Percentiles rank a stretch among this genome's conserved stretches.
Conservation (phyloP, 1,139 yeast genomes). For the Protomyces arabidopsidicola region DNA sequence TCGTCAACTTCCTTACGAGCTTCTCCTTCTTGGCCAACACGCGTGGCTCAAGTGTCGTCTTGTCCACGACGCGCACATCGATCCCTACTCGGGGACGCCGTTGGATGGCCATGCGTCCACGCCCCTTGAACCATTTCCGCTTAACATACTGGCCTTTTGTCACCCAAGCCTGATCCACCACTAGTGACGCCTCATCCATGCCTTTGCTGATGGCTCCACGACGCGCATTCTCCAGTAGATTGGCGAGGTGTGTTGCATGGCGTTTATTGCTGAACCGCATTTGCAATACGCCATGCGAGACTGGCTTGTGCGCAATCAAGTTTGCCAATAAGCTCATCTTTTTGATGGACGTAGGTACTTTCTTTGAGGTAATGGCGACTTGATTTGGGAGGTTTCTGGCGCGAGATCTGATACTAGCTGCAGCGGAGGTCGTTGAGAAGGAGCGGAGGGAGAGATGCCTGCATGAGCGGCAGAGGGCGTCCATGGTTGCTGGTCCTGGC, state of each 20-base stretch:
- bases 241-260: constrained; percentile 27
- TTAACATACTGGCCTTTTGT: constrained; percentile 29
- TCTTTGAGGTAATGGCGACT: constrained; percentile 21
- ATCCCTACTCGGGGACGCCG: constrained; percentile 28
- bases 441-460: constrained; percentile 1
- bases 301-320: constrained; percentile 29
- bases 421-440: not conserved
- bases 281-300: constrained; percentile 30
- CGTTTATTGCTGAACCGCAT: constrained; percentile 31
- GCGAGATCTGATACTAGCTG: not conserved
- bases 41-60: constrained; percentile 24
- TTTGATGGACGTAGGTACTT: constrained; percentile 29
- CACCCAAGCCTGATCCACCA: constrained; percentile 31
- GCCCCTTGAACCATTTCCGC: constrained; percentile 28
- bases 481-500: not conserved
- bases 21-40: constrained; percentile 22
- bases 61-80: constrained; percentile 27
- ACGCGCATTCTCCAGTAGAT: constrained; percentile 26
- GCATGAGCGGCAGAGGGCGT: not conserved
- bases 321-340: constrained; percentile 29
- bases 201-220: constrained; percentile 25
- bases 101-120: constrained; percentile 28
- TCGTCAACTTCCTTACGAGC: constrained; percentile 8
- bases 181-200: constrained; percentile 27
- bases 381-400: not conserved